phyloP scores from a whole-genome alignment of 116 monocot genomes.

The Thalassia testudinum region DNA sequence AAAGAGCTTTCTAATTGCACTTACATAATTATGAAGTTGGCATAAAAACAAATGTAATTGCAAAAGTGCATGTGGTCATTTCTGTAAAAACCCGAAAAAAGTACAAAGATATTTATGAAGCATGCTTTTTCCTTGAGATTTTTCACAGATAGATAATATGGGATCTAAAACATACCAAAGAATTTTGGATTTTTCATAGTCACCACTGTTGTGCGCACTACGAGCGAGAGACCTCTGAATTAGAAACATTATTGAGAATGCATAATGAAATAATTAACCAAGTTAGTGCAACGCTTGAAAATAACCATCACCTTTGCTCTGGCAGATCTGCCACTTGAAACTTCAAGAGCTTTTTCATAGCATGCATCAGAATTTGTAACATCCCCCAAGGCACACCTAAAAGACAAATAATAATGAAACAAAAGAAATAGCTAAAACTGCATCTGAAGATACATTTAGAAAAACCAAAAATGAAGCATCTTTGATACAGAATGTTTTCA shows the following conservation, averaged over 20 bases:
- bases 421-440: no score
- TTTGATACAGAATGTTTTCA: no score
- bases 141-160: no score
- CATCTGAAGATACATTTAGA: no score
- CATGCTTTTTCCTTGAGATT: no score
- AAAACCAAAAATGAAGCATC: no score
- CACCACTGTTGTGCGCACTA: constrained; percentile 82
- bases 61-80: no score
- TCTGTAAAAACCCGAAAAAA: no score
- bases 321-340: constrained; percentile 78
- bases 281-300: background rate
- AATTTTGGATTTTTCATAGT: constrained; percentile 61
- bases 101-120: no score
- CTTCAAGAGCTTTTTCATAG: constrained; percentile 85
- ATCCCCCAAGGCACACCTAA: constrained; percentile 99
- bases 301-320: constrained; percentile 61
- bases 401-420: constrained; percentile 1
- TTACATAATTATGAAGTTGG: no score
- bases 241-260: background rate
- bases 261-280: background rate
- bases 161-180: constrained; percentile 49
- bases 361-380: constrained; percentile 65
- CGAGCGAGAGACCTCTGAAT: constrained; percentile 78
- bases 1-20: no score
- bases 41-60: no score